These are phyloP conservation scores for Podila epigama DNA, from an alignment of 192 early-diverging fungal species.

Conservation along the genomic window DNA sequence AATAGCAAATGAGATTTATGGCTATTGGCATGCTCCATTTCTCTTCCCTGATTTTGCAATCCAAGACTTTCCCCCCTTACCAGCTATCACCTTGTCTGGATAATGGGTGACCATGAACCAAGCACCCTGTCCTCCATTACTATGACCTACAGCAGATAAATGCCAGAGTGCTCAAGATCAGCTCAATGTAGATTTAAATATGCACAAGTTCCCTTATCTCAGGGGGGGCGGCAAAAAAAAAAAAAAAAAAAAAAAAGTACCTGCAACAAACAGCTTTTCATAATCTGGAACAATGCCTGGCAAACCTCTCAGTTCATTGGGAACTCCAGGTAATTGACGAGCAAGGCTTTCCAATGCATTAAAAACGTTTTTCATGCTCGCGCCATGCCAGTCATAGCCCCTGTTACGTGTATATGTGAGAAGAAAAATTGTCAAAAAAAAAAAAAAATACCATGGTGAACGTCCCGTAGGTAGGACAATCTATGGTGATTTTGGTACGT, in stretches of 20 bases:
- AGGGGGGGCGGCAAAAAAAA: too few species aligned
- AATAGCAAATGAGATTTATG: too few species aligned
- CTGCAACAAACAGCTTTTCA: constrained; percentile 62
- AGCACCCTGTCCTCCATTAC: constrained; percentile 83
- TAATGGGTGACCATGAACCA: constrained; percentile 76
- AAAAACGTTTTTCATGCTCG: constrained; percentile 67
- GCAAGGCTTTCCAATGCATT: constrained; percentile 59
- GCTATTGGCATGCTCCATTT: too few species aligned
- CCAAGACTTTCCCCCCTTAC: too few species aligned
- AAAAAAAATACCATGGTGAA: constrained; percentile 64
- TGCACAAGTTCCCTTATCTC: not conserved
- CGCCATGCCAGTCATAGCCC: constrained; percentile 86
- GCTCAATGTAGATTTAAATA: not conserved
- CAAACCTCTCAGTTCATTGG: constrained; percentile 17
- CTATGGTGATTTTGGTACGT: constrained; percentile 22
- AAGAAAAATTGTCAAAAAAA: not conserved
- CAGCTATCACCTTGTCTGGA: constrained; percentile 75
- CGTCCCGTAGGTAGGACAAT: constrained; percentile 74
- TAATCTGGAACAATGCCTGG: constrained; percentile 45
- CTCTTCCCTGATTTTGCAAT: too few species aligned
- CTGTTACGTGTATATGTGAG: constrained; percentile 22
- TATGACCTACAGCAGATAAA: constrained; percentile 59
- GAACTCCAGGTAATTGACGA: constrained; percentile 59
- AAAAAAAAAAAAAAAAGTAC: too few species aligned
- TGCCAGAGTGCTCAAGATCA: not conserved